Percentiles rank a stretch among this genome's conserved stretches.
phyloP scores from a whole-genome alignment of 306 rosid species.

The Trifolium fragiferum region DNA sequence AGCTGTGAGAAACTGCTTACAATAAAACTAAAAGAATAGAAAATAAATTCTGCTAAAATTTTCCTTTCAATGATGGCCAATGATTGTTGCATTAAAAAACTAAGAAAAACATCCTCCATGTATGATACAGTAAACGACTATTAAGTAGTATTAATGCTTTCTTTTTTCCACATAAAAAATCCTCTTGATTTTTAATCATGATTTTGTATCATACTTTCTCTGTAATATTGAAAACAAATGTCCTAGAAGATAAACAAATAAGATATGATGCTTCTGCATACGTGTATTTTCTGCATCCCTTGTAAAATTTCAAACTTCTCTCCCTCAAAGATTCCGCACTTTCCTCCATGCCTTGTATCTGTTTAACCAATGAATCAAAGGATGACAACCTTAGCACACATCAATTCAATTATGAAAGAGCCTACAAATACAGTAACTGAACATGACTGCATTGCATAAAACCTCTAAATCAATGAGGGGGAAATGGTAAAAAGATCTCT shows the following conservation, averaged over 20 bases:
- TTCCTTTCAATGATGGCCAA: not conserved
- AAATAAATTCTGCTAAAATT: not conserved
- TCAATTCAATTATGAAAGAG: constrained; percentile 37
- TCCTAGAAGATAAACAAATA: not conserved
- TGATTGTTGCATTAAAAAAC: not conserved
- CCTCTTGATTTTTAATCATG: not conserved
- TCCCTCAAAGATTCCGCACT: constrained; percentile 95
- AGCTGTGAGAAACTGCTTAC: constrained; percentile 30
- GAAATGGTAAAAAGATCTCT: constrained; percentile 14
- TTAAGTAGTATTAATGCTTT: not conserved
- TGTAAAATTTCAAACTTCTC: constrained; percentile 88
- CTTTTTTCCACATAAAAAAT: not conserved
- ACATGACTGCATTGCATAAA: not conserved
- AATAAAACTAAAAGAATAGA: constrained; percentile 12
- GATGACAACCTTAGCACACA: constrained; percentile 32
- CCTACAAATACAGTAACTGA: constrained; percentile 21
- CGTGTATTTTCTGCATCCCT: constrained; percentile 99
- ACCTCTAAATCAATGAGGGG: constrained; percentile 4
- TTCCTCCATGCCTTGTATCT: constrained; percentile 98
- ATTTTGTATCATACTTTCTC: not conserved
- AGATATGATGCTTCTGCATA: constrained; percentile 47
- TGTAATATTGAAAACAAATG: too few relatives aligned
- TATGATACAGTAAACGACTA: constrained; percentile 14
- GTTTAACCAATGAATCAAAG: constrained; percentile 50
- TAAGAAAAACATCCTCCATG: constrained; percentile 7